Evolutionary conservation across 2,329 filamentous ascomycete species (phyloP), one percentile per base, ranked within the genome.

Genomic region (Calonectria pseudoreteaudii): DNA sequence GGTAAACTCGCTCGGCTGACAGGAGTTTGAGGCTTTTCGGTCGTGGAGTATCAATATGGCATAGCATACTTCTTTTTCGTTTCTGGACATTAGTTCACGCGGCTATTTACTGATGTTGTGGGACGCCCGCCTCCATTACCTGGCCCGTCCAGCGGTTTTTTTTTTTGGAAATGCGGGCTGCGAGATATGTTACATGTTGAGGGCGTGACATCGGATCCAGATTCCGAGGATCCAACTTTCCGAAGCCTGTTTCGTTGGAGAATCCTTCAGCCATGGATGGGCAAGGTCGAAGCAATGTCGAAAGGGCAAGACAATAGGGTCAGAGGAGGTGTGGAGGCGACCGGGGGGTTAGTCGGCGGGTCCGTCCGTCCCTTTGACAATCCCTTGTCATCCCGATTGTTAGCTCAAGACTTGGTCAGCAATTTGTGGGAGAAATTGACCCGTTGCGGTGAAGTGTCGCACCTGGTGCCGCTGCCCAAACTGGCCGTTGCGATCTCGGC

Each of bases 301-400:
- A 72, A 58, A 50, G 44, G 28, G 56, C 56, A 49, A 67, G 52
- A 64, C 47, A 49, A 66, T 56, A 69, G 58, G 58, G 41, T 50
- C 66, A 60, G n/a, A 62, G 67, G 64, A 64, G 68, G 68, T 73
- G 71, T 73, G 71, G 71, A 71, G 68, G 53, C 34, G 71, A 73
- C 64, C 18, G 68, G 68, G 67, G 67, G 71, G 62, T 66, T 30
- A 41, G 34, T 71, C 72, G 68, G 68, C 68, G 68, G 68, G 68
- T 65, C 72, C 64, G 56, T 71, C 60, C 56, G 65, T 69, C 70
- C 69, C 69, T 52, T 50, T 73, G 36, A 26, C 13, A 58, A 58
- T 58, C 49, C 71, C 70, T 69, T 68, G 68, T 72, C 53, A 56
- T 68, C 56, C 52, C 41, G 47, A 64, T 65, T 44, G 50, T 36